Evolutionary conservation across 2,329 filamentous ascomycete genomes (phyloP).

Genomic region (Onygena corvina): DNA sequence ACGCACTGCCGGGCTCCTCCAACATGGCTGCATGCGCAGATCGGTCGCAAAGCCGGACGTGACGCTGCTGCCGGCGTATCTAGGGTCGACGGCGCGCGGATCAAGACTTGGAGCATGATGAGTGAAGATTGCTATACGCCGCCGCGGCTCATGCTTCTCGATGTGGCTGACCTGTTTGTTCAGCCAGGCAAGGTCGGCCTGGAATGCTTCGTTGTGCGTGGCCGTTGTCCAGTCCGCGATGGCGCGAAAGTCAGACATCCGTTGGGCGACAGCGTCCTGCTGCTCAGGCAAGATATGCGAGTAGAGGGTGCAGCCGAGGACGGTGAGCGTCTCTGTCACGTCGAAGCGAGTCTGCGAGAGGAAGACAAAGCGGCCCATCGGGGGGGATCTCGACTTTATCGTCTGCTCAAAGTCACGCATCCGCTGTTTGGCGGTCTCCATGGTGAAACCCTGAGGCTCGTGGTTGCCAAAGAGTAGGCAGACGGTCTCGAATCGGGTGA

Average conservation of each 20-base stretch:
- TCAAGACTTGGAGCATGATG: constrained; percentile 43
- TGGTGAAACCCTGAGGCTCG: constrained; percentile 33
- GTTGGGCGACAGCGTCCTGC: constrained; percentile 29
- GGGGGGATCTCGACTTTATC: background rate
- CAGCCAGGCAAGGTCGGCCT: constrained; percentile 41
- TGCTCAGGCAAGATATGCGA: constrained; percentile 32
- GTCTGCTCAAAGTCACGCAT: constrained; percentile 14
- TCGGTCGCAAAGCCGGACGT: constrained; percentile 31
- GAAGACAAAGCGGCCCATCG: constrained; percentile 24
- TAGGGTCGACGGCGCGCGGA: constrained; percentile 17
- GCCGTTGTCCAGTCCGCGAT: constrained; percentile 40
- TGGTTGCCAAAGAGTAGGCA: constrained; percentile 44
- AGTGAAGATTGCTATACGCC: constrained; percentile 21
- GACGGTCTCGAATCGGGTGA: constrained; percentile 35
- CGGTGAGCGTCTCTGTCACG: constrained; percentile 22
- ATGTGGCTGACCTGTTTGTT: constrained; percentile 24
- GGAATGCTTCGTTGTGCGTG: constrained; percentile 39
- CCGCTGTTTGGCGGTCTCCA: constrained; percentile 12
- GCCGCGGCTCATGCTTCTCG: constrained; percentile 16
- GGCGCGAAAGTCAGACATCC: constrained; percentile 42
- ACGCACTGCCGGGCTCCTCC: constrained; percentile 24
- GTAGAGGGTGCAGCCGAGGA: constrained; percentile 40
- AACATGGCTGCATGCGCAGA: constrained; percentile 27
- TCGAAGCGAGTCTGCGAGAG: constrained; percentile 28
- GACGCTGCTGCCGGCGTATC: constrained; percentile 18